Conservation (phyloP, 805 yeast species). For the Candida verbasci region DNA sequence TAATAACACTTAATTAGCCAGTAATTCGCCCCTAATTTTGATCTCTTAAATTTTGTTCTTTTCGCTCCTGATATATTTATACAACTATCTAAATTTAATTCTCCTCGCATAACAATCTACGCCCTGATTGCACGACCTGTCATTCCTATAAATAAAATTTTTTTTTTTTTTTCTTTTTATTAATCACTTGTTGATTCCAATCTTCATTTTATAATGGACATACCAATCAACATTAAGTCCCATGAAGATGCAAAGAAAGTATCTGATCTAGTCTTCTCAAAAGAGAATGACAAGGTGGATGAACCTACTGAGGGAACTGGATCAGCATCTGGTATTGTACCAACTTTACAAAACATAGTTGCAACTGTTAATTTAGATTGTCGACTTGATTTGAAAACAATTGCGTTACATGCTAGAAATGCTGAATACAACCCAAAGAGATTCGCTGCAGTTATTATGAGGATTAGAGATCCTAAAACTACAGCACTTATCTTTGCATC, state of each 20-base stretch:
- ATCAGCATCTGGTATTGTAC: conserved; percentile 91
- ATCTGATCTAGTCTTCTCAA: conserved; percentile 6
- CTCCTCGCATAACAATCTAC: no score
- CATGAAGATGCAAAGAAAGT: conserved; percentile 9
- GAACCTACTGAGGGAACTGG: conserved; percentile 55
- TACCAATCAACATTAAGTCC: neutral
- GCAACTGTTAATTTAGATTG: conserved; percentile 98
- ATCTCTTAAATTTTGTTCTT: no score
- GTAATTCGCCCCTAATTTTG: no score
- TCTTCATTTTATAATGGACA: neutral
- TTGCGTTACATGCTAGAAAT: conserved; percentile 97
- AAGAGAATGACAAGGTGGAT: conserved; percentile 16
- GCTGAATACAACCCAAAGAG: conserved; percentile 98
- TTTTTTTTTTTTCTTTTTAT: neutral
- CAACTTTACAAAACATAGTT: conserved; percentile 91
- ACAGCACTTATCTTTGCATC: conserved; percentile 97
- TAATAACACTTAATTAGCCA: no score
- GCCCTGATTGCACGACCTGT: neutral
- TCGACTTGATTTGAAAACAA: conserved; percentile 91
- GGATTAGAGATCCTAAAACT: conserved; percentile 97
- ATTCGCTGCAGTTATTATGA: conserved; percentile 99
- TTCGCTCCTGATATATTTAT: no score
- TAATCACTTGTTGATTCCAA: no score
- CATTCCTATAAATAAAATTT: neutral
- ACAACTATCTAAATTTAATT: no score